phyloP scores from a whole-genome alignment of 257 asterid species.

The Solanum dulcamara region DNA sequence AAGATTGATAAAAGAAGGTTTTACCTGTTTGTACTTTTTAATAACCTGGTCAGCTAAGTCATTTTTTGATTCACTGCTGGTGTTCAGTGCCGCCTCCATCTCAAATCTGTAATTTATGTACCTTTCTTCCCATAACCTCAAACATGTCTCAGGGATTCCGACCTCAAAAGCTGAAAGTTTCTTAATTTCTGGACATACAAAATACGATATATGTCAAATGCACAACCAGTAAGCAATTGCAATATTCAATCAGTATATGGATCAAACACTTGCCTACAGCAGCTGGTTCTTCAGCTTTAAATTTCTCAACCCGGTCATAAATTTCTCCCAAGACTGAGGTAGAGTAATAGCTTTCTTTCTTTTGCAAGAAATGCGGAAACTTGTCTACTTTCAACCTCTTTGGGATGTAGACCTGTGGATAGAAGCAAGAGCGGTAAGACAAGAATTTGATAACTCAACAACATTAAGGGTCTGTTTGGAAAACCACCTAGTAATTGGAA shows the following conservation, averaged over 20 bases:
- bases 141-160: conserved; percentile 9
- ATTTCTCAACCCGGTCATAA: conserved; percentile 26
- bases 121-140: conserved; percentile 27
- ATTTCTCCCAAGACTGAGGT: conserved; percentile 55
- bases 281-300: conserved; percentile 9
- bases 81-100: conserved; percentile 28
- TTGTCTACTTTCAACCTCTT: conserved; percentile 26
- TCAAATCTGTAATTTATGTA: conserved; percentile 36
- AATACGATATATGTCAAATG: not conserved
- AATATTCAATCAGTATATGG: not conserved
- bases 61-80: conserved; percentile 18
- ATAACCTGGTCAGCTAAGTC: conserved; percentile 44
- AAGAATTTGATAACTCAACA: not conserved
- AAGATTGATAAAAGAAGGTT: not conserved
- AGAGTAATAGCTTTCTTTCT: conserved; percentile 30
- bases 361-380: conserved; percentile 68
- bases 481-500: too few species aligned
- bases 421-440: not conserved
- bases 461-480: too few species aligned
- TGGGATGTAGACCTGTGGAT: conserved; percentile 43
- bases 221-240: not conserved
- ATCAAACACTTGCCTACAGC: conserved; percentile 21
- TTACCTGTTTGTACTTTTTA: conserved; percentile 55
- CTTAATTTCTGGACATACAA: conserved; percentile 30
- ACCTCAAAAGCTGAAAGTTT: conserved; percentile 37